Conservation (phyloP, 2,329 filamentous ascomycete genomes). For the Pseudogymnoascus sp. region DNA sequence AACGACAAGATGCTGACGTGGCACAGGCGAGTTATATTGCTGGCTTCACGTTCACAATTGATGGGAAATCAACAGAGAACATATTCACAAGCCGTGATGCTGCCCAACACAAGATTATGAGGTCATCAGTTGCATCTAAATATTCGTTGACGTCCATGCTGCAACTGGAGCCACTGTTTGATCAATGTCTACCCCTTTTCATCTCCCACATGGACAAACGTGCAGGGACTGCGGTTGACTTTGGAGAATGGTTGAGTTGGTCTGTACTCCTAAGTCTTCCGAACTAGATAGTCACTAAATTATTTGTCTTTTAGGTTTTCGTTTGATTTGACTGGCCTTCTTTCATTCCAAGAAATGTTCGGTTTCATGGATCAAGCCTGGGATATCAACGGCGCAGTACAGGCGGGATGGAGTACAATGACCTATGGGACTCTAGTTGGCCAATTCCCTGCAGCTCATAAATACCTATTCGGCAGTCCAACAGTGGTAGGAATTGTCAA, state of each 20-base stretch:
- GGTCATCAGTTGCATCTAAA: not conserved
- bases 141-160: not conserved
- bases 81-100: not conserved
- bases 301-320: constrained; percentile 9
- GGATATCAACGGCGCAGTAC: constrained; percentile 12
- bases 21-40: not conserved
- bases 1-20: not conserved
- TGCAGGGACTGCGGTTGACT: constrained; percentile 1
- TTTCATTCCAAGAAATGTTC: constrained; percentile 12
- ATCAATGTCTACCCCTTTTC: constrained; percentile 6
- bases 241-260: constrained; percentile 10
- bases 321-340: constrained; percentile 12
- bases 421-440: constrained; percentile 5
- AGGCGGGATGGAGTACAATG: not conserved
- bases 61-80: not conserved
- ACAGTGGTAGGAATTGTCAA: not conserved
- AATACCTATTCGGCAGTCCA: constrained; percentile 10
- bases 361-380: constrained; percentile 12
- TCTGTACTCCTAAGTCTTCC: not conserved
- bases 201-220: not conserved
- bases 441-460: constrained; percentile 7
- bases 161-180: not conserved
- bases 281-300: not conserved
- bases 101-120: not conserved
- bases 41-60: constrained; percentile 1